phyloP scores from a whole-genome alignment of 768 basidiomycete genomes.

The Tricholoma matsutake region DNA sequence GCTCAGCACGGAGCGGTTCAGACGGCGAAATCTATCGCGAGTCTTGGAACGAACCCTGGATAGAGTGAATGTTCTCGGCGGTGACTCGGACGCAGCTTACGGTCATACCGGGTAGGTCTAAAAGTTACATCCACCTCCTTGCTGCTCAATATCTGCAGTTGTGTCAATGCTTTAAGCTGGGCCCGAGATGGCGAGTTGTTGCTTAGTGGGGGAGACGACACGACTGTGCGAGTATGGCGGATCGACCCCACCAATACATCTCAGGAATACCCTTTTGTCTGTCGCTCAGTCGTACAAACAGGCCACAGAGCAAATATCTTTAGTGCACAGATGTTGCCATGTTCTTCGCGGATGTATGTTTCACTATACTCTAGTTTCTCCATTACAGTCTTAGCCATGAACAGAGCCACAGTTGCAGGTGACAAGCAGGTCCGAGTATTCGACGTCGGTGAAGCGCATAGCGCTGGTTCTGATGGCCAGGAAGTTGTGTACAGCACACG shows the following conservation, averaged over 20 bases:
- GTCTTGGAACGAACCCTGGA: slow-evolving; percentile 41
- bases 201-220: slow-evolving; percentile 73
- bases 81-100: slow-evolving; percentile 20
- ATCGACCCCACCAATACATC: slow-evolving; percentile 42
- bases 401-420: slow-evolving; percentile 68
- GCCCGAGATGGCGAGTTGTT: slow-evolving; percentile 61
- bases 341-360: slow-evolving; percentile 72
- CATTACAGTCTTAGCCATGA: neutral
- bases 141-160: slow-evolving; percentile 36
- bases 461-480: slow-evolving; percentile 33
- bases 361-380: slow-evolving; percentile 9
- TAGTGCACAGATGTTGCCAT: slow-evolving; percentile 75
- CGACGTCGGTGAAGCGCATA: slow-evolving; percentile 52
- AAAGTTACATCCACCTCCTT: neutral
- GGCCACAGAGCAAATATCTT: slow-evolving; percentile 87
- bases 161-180: slow-evolving; percentile 80
- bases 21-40: slow-evolving; percentile 24
- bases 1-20: slow-evolving; percentile 22
- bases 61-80: slow-evolving; percentile 71
- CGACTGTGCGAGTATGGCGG: slow-evolving; percentile 77
- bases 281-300: slow-evolving; percentile 66
- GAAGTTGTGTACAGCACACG: slow-evolving; percentile 45
- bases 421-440: slow-evolving; percentile 78
- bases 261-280: slow-evolving; percentile 62
- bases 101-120: slow-evolving; percentile 68